Base-by-base conservation (phyloP, 2,329 filamentous ascomycete genomes). In the Trichophyton verrucosum region DNA sequence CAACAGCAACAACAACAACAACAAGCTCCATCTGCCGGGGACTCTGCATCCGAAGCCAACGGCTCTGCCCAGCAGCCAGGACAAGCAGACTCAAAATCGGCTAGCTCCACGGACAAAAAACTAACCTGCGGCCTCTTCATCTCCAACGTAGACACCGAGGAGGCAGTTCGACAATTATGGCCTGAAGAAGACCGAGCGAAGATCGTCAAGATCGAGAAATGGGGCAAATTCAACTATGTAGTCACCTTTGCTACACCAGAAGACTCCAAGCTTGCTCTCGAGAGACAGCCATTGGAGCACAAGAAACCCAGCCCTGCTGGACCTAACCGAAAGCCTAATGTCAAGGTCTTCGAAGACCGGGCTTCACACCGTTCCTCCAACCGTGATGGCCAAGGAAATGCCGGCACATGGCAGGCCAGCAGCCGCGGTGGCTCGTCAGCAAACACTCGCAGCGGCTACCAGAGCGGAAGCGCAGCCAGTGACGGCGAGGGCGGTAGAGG, bases 61-160 rank as follows among this genome's bases (percentile, higher is more conserved):
- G 82, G 82, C 61, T 76, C 79, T 17, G 69, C 73, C 15, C 78
- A 79, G 57, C 74, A 75, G 0, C 75, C 77, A 57, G 75, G 73
- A 63, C 61, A 70, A 11, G 64, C 68, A 8, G 74, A 77, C 40
- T 73, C 72, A 6, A 84, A 88, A 64, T 86, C 84, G 72, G 66
- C 76, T 3, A 66, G 74, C 17, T 71, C 70, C 30, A 64, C 71
- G 15, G 81, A 81, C 5, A 81, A 77, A 69, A 82, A 90, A 69
- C 84, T 82, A 66, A 89, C 87, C 66, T 86, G 90, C 68, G 92
- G 89, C 57, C 82, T 99, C 20, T 99, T 96, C 74, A 86, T 99
- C 63, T 89, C 88, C 77, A 91, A 91, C 69, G 85, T 91, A 22
- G 88, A 86, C 68, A 87, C 83, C 60, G 89, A 92, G 65, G 89